Evolutionary conservation across 177 flowering plant genomes (phyloP).

Genomic region (Tripterygium wilfordii): DNA sequence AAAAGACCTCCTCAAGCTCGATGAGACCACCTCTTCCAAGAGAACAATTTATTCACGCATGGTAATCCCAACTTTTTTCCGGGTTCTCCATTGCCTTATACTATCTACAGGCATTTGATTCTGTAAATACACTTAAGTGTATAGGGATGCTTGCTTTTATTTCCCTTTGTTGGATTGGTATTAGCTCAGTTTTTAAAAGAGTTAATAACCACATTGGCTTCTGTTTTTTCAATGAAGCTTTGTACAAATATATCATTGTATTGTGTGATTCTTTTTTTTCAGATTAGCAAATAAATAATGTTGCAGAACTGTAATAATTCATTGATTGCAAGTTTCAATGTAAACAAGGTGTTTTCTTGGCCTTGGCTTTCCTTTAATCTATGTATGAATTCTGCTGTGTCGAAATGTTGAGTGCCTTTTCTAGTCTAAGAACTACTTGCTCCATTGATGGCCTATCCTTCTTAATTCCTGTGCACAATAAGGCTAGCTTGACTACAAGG

Average conservation of each 20-base stretch:
- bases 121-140: slow-evolving; percentile 8
- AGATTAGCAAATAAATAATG: neutral
- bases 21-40: slow-evolving; percentile 12
- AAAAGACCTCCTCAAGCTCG: slow-evolving; percentile 20
- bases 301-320: neutral
- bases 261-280: slow-evolving; percentile 1
- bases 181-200: slow-evolving; percentile 30
- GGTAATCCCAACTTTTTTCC: slow-evolving; percentile 24
- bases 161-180: slow-evolving; percentile 4
- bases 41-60: slow-evolving; percentile 32
- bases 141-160: slow-evolving; percentile 1
- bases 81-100: slow-evolving; percentile 1
- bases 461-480: slow-evolving; percentile 49
- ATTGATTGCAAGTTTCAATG: neutral
- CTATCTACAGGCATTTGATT: neutral
- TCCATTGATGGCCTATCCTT: slow-evolving; percentile 61
- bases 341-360: too few relatives aligned
- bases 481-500: slow-evolving; percentile 41
- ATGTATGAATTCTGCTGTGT: slow-evolving; percentile 9
- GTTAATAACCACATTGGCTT: slow-evolving; percentile 29
- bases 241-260: slow-evolving; percentile 10
- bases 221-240: slow-evolving; percentile 30
- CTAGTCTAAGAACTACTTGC: slow-evolving; percentile 40
- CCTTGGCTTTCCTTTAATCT: neutral
- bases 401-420: slow-evolving; percentile 45